Conservation (phyloP, 2,329 filamentous ascomycete species). For the Alternaria solani region DNA sequence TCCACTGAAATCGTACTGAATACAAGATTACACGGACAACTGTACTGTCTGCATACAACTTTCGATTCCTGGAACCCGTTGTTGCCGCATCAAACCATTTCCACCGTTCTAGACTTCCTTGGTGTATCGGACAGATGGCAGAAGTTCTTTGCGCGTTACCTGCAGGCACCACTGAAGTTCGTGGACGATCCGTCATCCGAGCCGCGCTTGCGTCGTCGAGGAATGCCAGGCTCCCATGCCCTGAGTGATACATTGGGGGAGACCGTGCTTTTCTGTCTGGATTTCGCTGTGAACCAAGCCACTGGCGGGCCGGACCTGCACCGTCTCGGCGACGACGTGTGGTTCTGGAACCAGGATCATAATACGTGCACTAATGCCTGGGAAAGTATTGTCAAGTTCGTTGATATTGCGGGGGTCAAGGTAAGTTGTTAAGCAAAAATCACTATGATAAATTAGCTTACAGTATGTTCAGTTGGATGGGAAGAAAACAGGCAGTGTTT, state of each 20-base stretch:
- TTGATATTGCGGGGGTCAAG: conserved; percentile 53
- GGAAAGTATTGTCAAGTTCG: conserved; percentile 54
- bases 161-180: conserved; percentile 58
- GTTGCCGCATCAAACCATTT: conserved; percentile 56
- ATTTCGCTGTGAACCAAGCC: conserved; percentile 55
- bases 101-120: conserved; percentile 55
- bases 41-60: conserved; percentile 42
- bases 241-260: conserved; percentile 60
- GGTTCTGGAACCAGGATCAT: conserved; percentile 57
- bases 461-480: conserved; percentile 45
- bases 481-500: conserved; percentile 54
- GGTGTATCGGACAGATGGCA: conserved; percentile 56
- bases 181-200: conserved; percentile 43
- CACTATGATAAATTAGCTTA: neutral
- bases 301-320: conserved; percentile 55
- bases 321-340: conserved; percentile 60
- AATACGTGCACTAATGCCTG: conserved; percentile 54
- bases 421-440: conserved; percentile 14
- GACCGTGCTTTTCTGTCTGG: conserved; percentile 58
- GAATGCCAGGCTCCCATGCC: conserved; percentile 57
- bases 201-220: conserved; percentile 54
- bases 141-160: conserved; percentile 56
- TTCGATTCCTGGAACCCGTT: conserved; percentile 45
- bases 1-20: conserved; percentile 45
- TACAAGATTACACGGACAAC: conserved; percentile 36